Percentiles rank a stretch among this genome's conserved stretches.
phyloP scores from a whole-genome alignment of 2,329 filamentous ascomycete genomes.

The Colletotrichum chlorophyti region DNA sequence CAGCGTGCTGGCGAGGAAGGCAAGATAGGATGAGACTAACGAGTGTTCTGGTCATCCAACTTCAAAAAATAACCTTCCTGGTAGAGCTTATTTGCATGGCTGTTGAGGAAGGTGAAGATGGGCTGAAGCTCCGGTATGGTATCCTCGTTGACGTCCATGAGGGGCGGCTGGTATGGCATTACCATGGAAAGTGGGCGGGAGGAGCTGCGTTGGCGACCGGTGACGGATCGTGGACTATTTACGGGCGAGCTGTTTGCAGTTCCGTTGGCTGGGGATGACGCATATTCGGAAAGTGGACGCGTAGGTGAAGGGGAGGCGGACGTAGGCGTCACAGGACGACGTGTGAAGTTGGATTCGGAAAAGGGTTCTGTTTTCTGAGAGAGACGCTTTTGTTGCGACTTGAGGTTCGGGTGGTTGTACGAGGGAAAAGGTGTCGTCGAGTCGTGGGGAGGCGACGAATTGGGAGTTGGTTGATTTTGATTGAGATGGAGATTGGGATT shows the following conservation, averaged over 20 bases:
- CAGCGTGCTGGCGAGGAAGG: too few species aligned
- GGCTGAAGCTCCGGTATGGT: conserved; percentile 92
- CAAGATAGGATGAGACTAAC: conserved; percentile 60
- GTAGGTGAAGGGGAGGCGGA: too few species aligned
- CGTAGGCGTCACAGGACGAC: conserved; percentile 46
- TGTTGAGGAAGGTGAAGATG: conserved; percentile 93
- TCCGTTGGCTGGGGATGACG: conserved; percentile 46
- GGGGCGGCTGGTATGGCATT: conserved; percentile 81
- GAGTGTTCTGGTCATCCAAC: conserved; percentile 89
- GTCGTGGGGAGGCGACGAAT: conserved; percentile 51
- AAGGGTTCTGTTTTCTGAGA: conserved; percentile 23
- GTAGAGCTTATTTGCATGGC: conserved; percentile 94
- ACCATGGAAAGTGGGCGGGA: conserved; percentile 86
- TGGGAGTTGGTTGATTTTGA: conserved; percentile 44
- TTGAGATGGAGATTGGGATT: conserved; percentile 5
- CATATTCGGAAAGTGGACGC: conserved; percentile 46
- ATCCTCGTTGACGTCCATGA: conserved; percentile 85
- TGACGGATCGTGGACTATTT: conserved; percentile 48
- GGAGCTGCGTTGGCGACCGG: conserved; percentile 52
- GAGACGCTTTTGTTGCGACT: conserved; percentile 15
- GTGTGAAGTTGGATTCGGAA: conserved; percentile 28
- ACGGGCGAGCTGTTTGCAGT: conserved; percentile 51
- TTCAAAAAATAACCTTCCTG: conserved; percentile 98
- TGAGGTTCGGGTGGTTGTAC: conserved; percentile 29
- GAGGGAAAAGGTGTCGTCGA: conserved; percentile 30